Base-by-base conservation (phyloP, 768 basidiomycete species). In the Suillus subluteus region DNA sequence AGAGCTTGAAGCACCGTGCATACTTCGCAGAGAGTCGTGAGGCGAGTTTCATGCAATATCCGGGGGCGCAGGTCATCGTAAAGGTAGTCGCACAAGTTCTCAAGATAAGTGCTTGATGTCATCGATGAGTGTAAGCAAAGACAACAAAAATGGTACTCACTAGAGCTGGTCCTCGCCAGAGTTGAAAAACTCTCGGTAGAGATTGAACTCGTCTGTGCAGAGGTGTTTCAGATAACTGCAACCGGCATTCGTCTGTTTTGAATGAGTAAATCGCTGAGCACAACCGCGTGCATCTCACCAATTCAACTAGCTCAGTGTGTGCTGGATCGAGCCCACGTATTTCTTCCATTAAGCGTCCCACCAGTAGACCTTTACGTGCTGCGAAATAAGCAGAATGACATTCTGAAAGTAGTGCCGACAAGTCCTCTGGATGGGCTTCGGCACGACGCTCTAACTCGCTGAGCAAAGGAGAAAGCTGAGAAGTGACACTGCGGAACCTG, bases 51-150 rank as follows among this genome's bases (percentile, higher is more conserved):
- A 71, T 98, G 96, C 2, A 98, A 84, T 68, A 99, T 98, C 6
- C 96, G 89, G 6, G 97, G 98, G 1, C 97, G 91, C 1, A 99
- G 87, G 69, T 96, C 95, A 75, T 99, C 98, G 74, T 96, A 98
- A 41, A 99, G 87, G 71, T 95, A 87, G 78, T 98, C 97, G 70
- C 96, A 98, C 0, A 99, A 84, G 3, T 85, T 90, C 80, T 98
- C 96, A 30, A 99, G 84, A 79, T 95, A 98, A 67, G 88, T 84
- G 73, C 96, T 98, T 61, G 5, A 4, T 62, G 52, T n/a, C 74
- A 41, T 75, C 72, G 38, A 50, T 9, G 3, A 37, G 35, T 58
- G 18, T 13, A 63, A 23, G 43, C 44, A 58, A 4, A 35, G 21
- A 40, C 43, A 56, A 21, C 16, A 43, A 32, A 23, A 64, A 52